These are phyloP conservation scores for Castanea crenata DNA, from an alignment of 306 rosid species.

Conservation along the genomic window DNA sequence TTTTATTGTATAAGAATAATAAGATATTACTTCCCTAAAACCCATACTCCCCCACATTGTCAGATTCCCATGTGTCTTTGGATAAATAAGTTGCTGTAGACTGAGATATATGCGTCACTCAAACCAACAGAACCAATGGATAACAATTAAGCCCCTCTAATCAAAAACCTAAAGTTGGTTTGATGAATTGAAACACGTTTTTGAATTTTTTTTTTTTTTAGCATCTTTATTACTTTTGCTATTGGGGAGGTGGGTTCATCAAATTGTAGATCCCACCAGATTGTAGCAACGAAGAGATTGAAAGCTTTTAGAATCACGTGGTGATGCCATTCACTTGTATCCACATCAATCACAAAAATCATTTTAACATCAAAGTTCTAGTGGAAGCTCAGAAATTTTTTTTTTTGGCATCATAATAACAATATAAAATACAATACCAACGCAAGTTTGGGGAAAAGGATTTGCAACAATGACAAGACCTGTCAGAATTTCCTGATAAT, in stretches of 20 bases:
- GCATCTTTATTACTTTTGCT: constrained; percentile 24
- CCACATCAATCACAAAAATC: constrained; percentile 30
- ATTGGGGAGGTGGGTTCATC: constrained; percentile 20
- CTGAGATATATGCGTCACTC: constrained; percentile 51
- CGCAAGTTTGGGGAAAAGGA: constrained; percentile 27
- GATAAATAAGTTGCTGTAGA: constrained; percentile 40
- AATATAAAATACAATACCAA: constrained; percentile 21
- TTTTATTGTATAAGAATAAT: constrained; percentile 12
- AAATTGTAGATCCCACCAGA: constrained; percentile 23
- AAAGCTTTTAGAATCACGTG: constrained; percentile 40
- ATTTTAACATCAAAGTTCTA: constrained; percentile 45
- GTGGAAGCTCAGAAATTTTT: constrained; percentile 48
- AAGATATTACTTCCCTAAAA: constrained; percentile 33
- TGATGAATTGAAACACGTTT: constrained; percentile 26
- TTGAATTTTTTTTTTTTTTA: constrained; percentile 14
- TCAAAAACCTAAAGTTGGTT: not conserved
- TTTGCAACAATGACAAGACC: constrained; percentile 37
- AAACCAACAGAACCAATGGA: constrained; percentile 27
- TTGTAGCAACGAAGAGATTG: constrained; percentile 27
- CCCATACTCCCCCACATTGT: constrained; percentile 44
- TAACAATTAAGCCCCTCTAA: not conserved
- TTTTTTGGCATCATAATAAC: constrained; percentile 23
- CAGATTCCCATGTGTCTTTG: constrained; percentile 66
- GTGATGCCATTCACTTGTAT: constrained; percentile 25
- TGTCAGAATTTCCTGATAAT: constrained; percentile 28